Conservation (phyloP, 2,329 filamentous ascomycete genomes). For the Colletotrichum sp. region DNA sequence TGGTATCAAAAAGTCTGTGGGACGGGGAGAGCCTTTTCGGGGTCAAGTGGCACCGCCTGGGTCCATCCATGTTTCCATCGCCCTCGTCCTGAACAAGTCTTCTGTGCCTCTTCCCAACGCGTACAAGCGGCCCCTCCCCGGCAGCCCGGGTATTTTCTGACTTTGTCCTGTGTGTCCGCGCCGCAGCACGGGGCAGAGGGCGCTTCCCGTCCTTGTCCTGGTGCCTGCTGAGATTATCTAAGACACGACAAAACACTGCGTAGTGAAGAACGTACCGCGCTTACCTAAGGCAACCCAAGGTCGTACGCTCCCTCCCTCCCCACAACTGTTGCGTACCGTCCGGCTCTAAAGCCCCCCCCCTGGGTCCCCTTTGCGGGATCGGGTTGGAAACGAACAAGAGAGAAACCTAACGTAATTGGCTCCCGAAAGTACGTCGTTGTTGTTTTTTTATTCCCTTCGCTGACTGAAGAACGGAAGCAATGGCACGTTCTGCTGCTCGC, state of each 20-base stretch:
- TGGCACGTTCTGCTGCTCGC: not conserved
- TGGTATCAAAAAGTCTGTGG: slow-evolving; percentile 13
- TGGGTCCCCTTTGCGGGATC: not conserved
- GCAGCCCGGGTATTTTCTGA: slow-evolving; percentile 16
- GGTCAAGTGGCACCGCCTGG: slow-evolving; percentile 18
- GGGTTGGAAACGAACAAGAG: slow-evolving; percentile 5
- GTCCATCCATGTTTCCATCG: slow-evolving; percentile 9
- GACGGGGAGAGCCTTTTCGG: slow-evolving; percentile 16
- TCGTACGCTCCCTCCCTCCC: not conserved
- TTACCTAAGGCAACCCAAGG: not conserved
- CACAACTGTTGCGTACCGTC: not conserved
- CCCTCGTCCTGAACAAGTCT: not conserved
- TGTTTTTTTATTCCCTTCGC: not conserved
- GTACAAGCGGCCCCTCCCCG: slow-evolving; percentile 11
- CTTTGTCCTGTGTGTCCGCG: not conserved
- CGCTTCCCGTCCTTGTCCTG: not conserved
- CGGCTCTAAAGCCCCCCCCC: not conserved
- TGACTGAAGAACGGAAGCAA: not conserved
- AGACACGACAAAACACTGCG: not conserved
- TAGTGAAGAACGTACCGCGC: not conserved
- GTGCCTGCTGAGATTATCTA: not conserved
- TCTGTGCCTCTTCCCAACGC: slow-evolving; percentile 12
- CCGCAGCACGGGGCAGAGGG: not conserved
- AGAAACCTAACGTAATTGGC: not conserved
- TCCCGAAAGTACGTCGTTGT: not conserved